Conservation (phyloP, 2,329 filamentous ascomycete species). For the Pseudopyrenochaeta lycopersici region DNA sequence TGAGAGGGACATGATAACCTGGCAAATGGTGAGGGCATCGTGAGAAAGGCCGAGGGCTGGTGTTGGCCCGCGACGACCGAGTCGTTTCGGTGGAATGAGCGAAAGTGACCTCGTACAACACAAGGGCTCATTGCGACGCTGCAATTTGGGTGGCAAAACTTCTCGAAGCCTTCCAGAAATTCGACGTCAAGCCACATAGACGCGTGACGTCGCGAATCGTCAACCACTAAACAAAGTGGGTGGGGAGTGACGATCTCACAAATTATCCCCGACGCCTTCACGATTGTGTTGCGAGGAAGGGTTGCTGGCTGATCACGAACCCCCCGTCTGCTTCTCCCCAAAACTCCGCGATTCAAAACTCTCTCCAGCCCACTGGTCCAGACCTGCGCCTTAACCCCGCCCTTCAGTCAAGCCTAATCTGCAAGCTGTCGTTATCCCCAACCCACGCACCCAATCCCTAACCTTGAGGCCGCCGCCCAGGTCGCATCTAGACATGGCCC, state of each 20-base stretch:
- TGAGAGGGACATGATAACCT: not conserved
- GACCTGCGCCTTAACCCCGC: not conserved
- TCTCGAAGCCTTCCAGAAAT: conserved; percentile 1
- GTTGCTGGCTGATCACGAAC: too few relatives aligned
- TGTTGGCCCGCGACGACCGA: too few relatives aligned
- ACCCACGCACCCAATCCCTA: not conserved
- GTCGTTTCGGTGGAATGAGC: too few relatives aligned
- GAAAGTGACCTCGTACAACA: too few relatives aligned
- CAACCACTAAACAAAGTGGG: not conserved
- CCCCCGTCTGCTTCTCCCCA: too few relatives aligned
- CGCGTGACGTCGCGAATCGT: conserved; percentile 1
- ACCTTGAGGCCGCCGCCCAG: not conserved
- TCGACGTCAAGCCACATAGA: not conserved
- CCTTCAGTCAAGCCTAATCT: not conserved
- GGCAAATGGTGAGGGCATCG: too few relatives aligned
- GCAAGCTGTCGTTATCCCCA: not conserved
- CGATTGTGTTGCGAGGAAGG: too few relatives aligned
- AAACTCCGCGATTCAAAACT: too few relatives aligned
- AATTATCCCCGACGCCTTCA: too few relatives aligned
- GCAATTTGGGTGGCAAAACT: not conserved
- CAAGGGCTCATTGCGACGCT: too few relatives aligned
- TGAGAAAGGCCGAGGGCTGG: too few relatives aligned
- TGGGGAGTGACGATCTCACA: not conserved
- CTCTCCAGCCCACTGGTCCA: too few relatives aligned
- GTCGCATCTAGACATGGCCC: not conserved